phyloP scores from a whole-genome alignment of 2,329 filamentous ascomycete genomes.

The Botrytis tulipae region DNA sequence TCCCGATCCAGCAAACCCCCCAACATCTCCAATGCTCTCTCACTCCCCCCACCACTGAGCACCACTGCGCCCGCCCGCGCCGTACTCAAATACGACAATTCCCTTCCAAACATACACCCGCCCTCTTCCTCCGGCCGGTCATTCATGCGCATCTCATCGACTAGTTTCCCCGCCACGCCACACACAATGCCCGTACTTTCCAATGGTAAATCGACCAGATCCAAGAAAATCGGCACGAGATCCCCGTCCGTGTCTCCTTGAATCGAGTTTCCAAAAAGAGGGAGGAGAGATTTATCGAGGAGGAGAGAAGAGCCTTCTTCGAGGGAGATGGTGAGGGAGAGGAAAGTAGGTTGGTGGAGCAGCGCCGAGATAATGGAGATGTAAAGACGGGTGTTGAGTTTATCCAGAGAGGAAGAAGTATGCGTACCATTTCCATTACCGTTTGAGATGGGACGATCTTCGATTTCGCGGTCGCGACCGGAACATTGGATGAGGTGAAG shows the following conservation, averaged over 20 bases:
- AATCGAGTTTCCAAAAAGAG: constrained; percentile 68
- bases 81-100: constrained; percentile 89
- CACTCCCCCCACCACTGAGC: constrained; percentile 70
- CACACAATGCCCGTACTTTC: constrained; percentile 95
- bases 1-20: constrained; percentile 41
- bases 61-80: constrained; percentile 88
- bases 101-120: constrained; percentile 45
- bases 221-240: constrained; percentile 82
- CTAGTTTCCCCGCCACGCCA: constrained; percentile 80
- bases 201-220: constrained; percentile 75
- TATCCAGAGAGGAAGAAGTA: constrained; percentile 51
- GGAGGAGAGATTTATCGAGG: constrained; percentile 65
- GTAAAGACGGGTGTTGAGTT: constrained; percentile 62
- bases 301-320: constrained; percentile 73
- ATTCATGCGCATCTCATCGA: constrained; percentile 60
- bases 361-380: constrained; percentile 61
- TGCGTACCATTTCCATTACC: constrained; percentile 34
- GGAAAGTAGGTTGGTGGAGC: constrained; percentile 62
- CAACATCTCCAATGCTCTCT: constrained; percentile 71
- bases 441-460: constrained; percentile 40
- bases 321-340: constrained; percentile 70
- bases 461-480: constrained; percentile 47
- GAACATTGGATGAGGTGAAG: constrained; percentile 82
- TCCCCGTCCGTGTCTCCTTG: constrained; percentile 72
- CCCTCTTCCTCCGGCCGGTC: constrained; percentile 11